phyloP scores from a whole-genome alignment of 2,329 filamentous ascomycete species.

The Claviceps paspali region DNA sequence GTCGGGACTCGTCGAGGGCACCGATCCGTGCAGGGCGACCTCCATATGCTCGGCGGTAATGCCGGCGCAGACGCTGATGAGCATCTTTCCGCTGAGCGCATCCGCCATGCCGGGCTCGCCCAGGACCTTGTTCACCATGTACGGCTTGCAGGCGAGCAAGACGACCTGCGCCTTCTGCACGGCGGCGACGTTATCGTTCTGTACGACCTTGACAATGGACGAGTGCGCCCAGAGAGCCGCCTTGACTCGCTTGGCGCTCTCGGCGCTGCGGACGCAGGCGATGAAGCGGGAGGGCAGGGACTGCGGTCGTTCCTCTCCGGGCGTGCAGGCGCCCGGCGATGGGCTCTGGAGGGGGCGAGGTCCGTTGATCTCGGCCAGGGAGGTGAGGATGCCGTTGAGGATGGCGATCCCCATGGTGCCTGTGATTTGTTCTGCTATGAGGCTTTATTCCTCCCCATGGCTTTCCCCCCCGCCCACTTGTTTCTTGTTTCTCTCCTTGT shows the following conservation, averaged over 20 bases:
- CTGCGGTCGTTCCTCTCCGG: slow-evolving; percentile 32
- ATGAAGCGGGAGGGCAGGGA: slow-evolving; percentile 62
- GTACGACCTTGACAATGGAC: slow-evolving; percentile 47
- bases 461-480: too few relatives aligned
- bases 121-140: slow-evolving; percentile 56
- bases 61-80: slow-evolving; percentile 71
- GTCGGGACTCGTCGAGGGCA: slow-evolving; percentile 29
- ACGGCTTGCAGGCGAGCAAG: slow-evolving; percentile 68
- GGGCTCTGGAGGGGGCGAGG: slow-evolving; percentile 29
- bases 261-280: slow-evolving; percentile 60
- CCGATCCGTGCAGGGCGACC: slow-evolving; percentile 41
- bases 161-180: slow-evolving; percentile 56
- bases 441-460: background rate
- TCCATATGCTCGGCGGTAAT: slow-evolving; percentile 56
- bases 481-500: background rate
- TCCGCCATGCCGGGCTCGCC: slow-evolving; percentile 50
- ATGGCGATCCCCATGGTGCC: slow-evolving; percentile 80
- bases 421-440: slow-evolving; percentile 19
- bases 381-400: slow-evolving; percentile 62
- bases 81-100: slow-evolving; percentile 62
- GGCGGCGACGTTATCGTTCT: slow-evolving; percentile 56
- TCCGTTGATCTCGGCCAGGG: slow-evolving; percentile 39
- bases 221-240: slow-evolving; percentile 48
- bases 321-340: slow-evolving; percentile 27
- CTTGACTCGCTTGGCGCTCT: slow-evolving; percentile 54